Percentiles rank a stretch among this genome's conserved stretches.
Conservation (phyloP, 2,329 filamentous ascomycete species). For the Cladosporium sp. region DNA sequence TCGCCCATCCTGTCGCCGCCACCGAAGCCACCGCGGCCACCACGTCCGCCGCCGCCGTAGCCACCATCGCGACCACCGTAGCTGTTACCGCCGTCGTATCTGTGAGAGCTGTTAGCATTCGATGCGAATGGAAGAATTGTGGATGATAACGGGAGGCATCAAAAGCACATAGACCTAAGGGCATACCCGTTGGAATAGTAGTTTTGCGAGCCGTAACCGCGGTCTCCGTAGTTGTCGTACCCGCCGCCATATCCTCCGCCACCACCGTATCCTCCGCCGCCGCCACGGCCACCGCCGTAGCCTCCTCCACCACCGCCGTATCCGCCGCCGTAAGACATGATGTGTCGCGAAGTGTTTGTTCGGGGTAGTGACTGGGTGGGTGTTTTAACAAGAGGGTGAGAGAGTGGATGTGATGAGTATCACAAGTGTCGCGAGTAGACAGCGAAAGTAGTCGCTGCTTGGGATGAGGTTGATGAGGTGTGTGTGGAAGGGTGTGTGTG, state of each 20-base stretch:
- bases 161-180: slow-evolving; percentile 38
- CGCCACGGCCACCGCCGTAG: slow-evolving; percentile 27
- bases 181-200: slow-evolving; percentile 46
- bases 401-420: slow-evolving; percentile 13
- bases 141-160: slow-evolving; percentile 23
- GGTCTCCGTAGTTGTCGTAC: slow-evolving; percentile 31
- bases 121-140: not conserved
- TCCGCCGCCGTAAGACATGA: slow-evolving; percentile 42
- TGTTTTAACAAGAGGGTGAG: not conserved
- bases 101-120: slow-evolving; percentile 9
- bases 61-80: slow-evolving; percentile 25
- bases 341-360: slow-evolving; percentile 19
- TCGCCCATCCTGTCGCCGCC: slow-evolving; percentile 85
- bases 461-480: not conserved
- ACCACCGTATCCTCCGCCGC: slow-evolving; percentile 15
- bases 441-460: slow-evolving; percentile 5
- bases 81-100: slow-evolving; percentile 20
- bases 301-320: slow-evolving; percentile 28
- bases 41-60: slow-evolving; percentile 5
- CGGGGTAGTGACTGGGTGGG: slow-evolving; percentile 8
- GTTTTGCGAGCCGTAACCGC: slow-evolving; percentile 45
- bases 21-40: slow-evolving; percentile 41
- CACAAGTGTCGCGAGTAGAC: slow-evolving; percentile 1
- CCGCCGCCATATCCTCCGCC: slow-evolving; percentile 25
- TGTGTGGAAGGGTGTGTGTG: not conserved